Percentiles rank a stretch among this genome's conserved stretches.
Conservation (phyloP, 139 green algal species). For the Coelastrella sp. region DNA sequence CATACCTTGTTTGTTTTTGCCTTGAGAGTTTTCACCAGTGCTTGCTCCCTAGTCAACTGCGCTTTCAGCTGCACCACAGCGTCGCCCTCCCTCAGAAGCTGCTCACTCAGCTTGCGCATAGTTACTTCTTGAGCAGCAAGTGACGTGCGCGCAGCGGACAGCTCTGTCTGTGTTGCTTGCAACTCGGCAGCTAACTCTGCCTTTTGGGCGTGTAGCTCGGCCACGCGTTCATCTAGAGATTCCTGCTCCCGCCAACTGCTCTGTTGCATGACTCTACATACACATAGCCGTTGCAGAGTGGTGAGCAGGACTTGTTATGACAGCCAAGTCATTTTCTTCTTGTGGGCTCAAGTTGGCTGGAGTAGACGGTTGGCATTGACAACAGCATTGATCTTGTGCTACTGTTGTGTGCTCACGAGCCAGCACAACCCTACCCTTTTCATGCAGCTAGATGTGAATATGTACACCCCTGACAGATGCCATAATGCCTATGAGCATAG, state of each 20-base stretch:
- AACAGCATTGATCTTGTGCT: no score
- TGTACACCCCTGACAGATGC: no score
- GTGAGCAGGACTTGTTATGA: no score
- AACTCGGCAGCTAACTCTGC: conserved; percentile 43
- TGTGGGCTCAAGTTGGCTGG: background rate
- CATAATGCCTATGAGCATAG: no score
- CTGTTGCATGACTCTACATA: conserved; percentile 62
- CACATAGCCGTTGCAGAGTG: background rate
- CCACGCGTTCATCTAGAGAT: conserved; percentile 57
- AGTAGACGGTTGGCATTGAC: no score
- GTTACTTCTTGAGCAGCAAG: conserved; percentile 35
- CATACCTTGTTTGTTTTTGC: conserved; percentile 35
- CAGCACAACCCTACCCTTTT: no score
- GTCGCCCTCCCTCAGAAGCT: conserved; percentile 33
- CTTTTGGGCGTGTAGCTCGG: conserved; percentile 46
- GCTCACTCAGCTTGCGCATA: conserved; percentile 19
- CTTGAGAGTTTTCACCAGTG: conserved; percentile 11
- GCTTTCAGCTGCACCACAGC: conserved; percentile 32
- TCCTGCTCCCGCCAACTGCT: conserved; percentile 73
- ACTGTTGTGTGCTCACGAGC: no score
- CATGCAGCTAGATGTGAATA: no score
- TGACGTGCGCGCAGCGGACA: background rate
- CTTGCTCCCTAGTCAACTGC: conserved; percentile 49
- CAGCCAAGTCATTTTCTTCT: no score
- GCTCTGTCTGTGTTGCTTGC: conserved; percentile 43